Evolutionary conservation across 2,329 filamentous ascomycete genomes (phyloP).

Genomic region (Colletotrichum orbiculare): DNA sequence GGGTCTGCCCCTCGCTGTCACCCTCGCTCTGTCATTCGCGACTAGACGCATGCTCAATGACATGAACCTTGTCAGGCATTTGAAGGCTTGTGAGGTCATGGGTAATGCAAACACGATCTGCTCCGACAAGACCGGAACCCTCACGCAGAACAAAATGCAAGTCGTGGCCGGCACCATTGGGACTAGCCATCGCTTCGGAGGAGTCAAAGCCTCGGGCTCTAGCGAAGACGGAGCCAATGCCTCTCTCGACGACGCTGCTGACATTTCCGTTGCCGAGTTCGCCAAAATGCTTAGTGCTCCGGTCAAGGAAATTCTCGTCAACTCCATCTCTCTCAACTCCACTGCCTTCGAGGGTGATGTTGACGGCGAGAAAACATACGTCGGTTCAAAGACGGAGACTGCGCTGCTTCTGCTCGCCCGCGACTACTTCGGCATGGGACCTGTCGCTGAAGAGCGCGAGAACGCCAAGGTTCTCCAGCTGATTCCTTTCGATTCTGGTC

Average conservation of each 20-base stretch:
- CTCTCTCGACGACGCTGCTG: conserved; percentile 45
- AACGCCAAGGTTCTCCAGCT: conserved; percentile 71
- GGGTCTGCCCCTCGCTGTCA: conserved; percentile 82
- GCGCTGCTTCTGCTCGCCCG: conserved; percentile 77
- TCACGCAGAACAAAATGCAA: conserved; percentile 77
- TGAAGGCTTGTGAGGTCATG: conserved; percentile 85
- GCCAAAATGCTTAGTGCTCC: conserved; percentile 56
- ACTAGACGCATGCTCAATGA: conserved; percentile 82
- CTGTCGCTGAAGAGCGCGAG: conserved; percentile 72
- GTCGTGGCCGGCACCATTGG: conserved; percentile 71
- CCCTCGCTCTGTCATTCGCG: conserved; percentile 79
- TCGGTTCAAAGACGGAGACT: conserved; percentile 83
- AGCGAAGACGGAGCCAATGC: conserved; percentile 39
- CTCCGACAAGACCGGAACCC: conserved; percentile 75
- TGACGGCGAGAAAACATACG: conserved; percentile 73
- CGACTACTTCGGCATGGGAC: conserved; percentile 74
- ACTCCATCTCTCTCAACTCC: conserved; percentile 74
- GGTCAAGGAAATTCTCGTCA: conserved; percentile 64
- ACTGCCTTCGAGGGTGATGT: conserved; percentile 82
- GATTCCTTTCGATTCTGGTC: conserved; percentile 79
- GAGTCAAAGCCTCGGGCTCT: conserved; percentile 44
- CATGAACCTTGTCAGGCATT: conserved; percentile 80
- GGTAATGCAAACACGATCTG: conserved; percentile 80
- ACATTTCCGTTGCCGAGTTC: conserved; percentile 59
- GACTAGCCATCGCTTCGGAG: conserved; percentile 65